Percentiles rank a stretch among this genome's conserved stretches.
Conservation (phyloP, 2,329 filamentous ascomycete genomes). For the Aspergillus flavus region DNA sequence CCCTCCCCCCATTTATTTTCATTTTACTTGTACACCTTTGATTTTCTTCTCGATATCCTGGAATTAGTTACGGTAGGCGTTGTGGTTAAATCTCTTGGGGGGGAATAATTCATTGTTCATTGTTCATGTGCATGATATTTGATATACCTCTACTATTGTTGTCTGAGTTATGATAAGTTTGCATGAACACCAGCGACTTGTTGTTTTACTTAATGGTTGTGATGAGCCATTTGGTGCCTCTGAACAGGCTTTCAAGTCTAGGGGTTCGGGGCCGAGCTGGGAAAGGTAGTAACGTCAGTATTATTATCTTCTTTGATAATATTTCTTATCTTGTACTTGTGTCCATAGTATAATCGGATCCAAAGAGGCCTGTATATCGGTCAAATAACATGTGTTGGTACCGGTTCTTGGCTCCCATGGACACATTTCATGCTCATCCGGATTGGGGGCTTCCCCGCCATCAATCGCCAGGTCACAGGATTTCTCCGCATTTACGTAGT, state of each 20-base stretch:
- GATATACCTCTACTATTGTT: not conserved
- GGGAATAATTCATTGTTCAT: not conserved
- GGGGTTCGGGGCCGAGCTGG: not conserved
- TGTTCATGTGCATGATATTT: not conserved
- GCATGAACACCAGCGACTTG: not conserved
- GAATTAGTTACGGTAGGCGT: constrained; percentile 13
- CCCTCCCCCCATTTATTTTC: not conserved
- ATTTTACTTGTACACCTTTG: not conserved
- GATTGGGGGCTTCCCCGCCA: constrained; percentile 5
- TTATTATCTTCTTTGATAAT: not conserved
- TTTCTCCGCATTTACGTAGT: constrained; percentile 6
- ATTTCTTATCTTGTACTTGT: not conserved
- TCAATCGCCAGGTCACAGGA: not conserved
- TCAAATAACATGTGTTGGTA: not conserved
- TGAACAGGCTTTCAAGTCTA: not conserved
- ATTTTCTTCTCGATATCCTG: not conserved
- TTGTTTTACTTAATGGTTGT: not conserved
- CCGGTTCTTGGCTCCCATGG: not conserved
- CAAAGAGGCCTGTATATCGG: not conserved
- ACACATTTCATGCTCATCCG: not conserved
- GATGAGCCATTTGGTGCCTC: not conserved
- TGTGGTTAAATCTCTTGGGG: constrained; percentile 6
- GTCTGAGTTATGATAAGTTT: not conserved
- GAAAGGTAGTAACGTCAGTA: not conserved
- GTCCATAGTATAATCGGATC: not conserved